Evolutionary conservation across 2,329 filamentous ascomycete species (phyloP), one percentile per base, ranked within the genome.

Genomic region (Laburnicola sp.): DNA sequence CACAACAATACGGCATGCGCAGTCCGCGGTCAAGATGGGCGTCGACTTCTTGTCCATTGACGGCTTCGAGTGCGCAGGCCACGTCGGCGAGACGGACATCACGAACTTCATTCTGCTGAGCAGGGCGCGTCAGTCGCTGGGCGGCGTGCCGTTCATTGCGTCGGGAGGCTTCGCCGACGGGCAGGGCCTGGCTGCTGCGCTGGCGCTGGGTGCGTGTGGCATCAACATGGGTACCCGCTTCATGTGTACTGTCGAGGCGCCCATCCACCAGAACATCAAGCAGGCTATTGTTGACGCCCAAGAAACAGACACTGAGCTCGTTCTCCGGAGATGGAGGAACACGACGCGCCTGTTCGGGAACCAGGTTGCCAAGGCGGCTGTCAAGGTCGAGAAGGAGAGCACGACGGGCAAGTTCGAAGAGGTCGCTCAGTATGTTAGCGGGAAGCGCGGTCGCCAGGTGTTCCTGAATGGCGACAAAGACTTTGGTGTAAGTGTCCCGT

Each of bases 191-290:
- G 94, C 94, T 1, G 94, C 93, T 2, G 94, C 94, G 6, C 79
- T 99, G 62, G 87, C 87, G 35, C 82, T 99, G 9, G 94, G 94
- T 31, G 94, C 94, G 0, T 89, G 90, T 72, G 94, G 94, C 57
- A 86, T 97, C 76, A 99, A 99, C 77, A 99, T 99, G 94, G 94
- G 94, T 51, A 99, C 94, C 7, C 82, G 94, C 36, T 99, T 97
- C 79, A 95, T 99, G 89, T 93, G 88, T 78, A 97, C 94, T 0
- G 80, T 93, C 38, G 94, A 97, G 75, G 86, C 92, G 11, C 94
- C 94, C 0, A 89, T 99, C 58, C 94, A 99, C 76, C 72, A 84
- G 42, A 96, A 96, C 62, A 91, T 99, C 78, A 99, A 99, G 82
- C 82, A 95, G 73, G 82, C 88, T 61, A 99, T 99, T 66, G 91